phyloP scores from a whole-genome alignment of 1,284 basidiomycete species.

The Wallemia ichthyophaga region DNA sequence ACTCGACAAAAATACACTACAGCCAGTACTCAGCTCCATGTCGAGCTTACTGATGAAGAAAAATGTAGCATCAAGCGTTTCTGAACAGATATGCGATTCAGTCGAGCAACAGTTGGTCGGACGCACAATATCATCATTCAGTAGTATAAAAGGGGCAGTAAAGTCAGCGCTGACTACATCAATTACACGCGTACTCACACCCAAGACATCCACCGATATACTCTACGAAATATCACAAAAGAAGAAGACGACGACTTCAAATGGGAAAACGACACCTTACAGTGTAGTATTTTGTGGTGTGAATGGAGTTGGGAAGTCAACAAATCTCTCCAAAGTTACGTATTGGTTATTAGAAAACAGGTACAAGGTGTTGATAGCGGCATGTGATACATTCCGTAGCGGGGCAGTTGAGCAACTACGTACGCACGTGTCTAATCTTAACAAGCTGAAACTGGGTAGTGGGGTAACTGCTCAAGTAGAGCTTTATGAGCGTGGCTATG shows the following conservation, averaged over 20 bases:
- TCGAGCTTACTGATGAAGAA: constrained; percentile 94
- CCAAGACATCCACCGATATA: constrained; percentile 84
- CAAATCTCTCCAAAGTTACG: constrained; percentile 89
- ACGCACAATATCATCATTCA: constrained; percentile 59
- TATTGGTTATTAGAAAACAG: constrained; percentile 97
- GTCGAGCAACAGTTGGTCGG: constrained; percentile 70
- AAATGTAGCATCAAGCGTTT: constrained; percentile 87
- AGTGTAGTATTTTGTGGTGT: constrained; percentile 95
- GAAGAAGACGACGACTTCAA: constrained; percentile 31
- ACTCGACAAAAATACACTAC: constrained; percentile 33
- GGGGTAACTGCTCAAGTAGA: constrained; percentile 30
- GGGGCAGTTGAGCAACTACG: constrained; percentile 94
- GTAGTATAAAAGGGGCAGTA: constrained; percentile 63
- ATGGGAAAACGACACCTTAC: constrained; percentile 38
- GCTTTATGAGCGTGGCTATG: constrained; percentile 85
- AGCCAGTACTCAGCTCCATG: constrained; percentile 73
- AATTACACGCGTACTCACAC: constrained; percentile 76
- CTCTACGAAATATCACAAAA: constrained; percentile 33
- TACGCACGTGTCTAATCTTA: constrained; percentile 81
- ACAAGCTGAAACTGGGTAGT: constrained; percentile 26
- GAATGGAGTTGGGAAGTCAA: constrained; percentile 96
- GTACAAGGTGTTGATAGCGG: constrained; percentile 74
- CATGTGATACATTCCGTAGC: constrained; percentile 93
- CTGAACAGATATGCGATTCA: constrained; percentile 74
- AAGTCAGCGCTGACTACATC: constrained; percentile 52